Conservation (phyloP, 2,329 filamentous ascomycete species). For the Aspergillus clavatus region DNA sequence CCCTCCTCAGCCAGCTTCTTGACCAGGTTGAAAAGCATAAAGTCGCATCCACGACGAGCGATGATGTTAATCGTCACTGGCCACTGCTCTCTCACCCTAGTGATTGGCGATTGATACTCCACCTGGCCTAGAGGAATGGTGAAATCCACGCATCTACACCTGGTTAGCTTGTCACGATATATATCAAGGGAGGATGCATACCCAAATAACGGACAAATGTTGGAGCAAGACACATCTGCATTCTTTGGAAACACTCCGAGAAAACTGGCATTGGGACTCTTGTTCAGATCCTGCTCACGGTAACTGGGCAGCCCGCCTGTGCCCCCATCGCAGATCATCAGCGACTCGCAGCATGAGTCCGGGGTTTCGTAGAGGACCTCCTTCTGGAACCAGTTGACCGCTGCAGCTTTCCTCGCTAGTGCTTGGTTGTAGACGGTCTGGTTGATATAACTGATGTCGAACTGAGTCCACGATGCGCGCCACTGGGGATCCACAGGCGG, state of each 20-base stretch:
- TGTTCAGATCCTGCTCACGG: slow-evolving; percentile 9
- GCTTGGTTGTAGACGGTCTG: slow-evolving; percentile 4
- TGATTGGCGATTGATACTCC: slow-evolving; percentile 5
- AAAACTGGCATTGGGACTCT: slow-evolving; percentile 9
- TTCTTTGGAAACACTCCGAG: slow-evolving; percentile 3
- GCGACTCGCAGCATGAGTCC: slow-evolving; percentile 22
- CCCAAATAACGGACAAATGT: slow-evolving; percentile 12
- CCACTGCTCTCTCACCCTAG: slow-evolving; percentile 3
- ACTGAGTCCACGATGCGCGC: slow-evolving; percentile 4
- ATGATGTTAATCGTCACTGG: slow-evolving; percentile 10
- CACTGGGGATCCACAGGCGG: slow-evolving; percentile 7
- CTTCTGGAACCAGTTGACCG: slow-evolving; percentile 23
- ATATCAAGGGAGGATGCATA: neutral
- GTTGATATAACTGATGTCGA: slow-evolving; percentile 3
- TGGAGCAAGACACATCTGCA: slow-evolving; percentile 1
- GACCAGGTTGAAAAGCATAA: slow-evolving; percentile 11
- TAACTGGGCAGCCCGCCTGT: slow-evolving; percentile 20
- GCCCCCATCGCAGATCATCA: slow-evolving; percentile 24
- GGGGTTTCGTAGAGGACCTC: slow-evolving; percentile 17
- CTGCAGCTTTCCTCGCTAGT: neutral
- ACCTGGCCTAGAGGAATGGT: slow-evolving; percentile 12
- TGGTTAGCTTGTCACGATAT: neutral
- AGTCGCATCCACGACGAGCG: slow-evolving; percentile 12
- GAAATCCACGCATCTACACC: slow-evolving; percentile 5
- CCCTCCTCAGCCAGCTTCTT: slow-evolving; percentile 7